These are phyloP conservation scores for Taphrina betulina DNA, from an alignment of 1,139 yeast species.

Conservation along the genomic window DNA sequence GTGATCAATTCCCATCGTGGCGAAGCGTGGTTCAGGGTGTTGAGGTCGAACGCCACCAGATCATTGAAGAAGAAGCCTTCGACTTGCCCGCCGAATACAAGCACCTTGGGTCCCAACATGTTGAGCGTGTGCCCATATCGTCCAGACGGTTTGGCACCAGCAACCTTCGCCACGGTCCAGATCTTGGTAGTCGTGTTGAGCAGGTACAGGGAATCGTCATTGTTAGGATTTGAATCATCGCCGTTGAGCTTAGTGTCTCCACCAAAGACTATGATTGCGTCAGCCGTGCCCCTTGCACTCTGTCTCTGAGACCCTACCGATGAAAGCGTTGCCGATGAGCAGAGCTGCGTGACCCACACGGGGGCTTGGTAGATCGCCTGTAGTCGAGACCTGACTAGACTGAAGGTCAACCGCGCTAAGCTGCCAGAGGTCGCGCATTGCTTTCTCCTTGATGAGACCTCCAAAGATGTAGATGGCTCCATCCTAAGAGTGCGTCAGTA, in stretches of 20 bases:
- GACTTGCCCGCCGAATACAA: conserved; percentile 91
- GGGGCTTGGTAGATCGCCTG: conserved; percentile 82
- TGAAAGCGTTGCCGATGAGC: conserved; percentile 90
- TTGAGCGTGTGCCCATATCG: conserved; percentile 88
- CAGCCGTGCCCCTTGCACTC: background rate
- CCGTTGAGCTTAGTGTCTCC: conserved; percentile 92
- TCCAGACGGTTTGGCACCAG: conserved; percentile 81
- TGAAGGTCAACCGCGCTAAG: conserved; percentile 44
- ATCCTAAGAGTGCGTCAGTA: too few relatives aligned
- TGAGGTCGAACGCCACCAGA: conserved; percentile 78
- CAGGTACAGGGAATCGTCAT: conserved; percentile 83
- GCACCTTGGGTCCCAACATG: conserved; percentile 68
- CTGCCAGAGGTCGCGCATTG: conserved; percentile 92
- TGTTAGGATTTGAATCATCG: conserved; percentile 57
- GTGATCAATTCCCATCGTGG: conserved; percentile 79
- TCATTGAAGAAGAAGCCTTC: conserved; percentile 87
- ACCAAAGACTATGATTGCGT: conserved; percentile 60
- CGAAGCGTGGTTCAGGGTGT: conserved; percentile 61
- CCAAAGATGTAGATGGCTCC: conserved; percentile 90
- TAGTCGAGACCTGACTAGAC: conserved; percentile 66
- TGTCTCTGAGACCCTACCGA: too few relatives aligned
- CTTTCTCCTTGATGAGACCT: conserved; percentile 87
- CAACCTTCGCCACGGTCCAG: conserved; percentile 41
- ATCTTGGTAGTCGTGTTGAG: conserved; percentile 66
- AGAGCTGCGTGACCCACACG: conserved; percentile 95